Conservation (phyloP, 305 asterid genomes). For the Solanum hybrid region DNA sequence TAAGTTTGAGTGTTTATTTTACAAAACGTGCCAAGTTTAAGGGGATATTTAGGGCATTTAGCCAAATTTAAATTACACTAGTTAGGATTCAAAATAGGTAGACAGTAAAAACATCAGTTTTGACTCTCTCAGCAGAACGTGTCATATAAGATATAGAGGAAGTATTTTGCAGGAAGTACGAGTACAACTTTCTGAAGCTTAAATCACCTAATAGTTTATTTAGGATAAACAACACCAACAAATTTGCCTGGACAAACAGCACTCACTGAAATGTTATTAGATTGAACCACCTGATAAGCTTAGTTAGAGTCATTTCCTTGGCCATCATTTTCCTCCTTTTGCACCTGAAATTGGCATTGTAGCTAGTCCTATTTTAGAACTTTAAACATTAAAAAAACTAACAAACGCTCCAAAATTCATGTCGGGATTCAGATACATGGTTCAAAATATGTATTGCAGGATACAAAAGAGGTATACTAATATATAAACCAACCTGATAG, state of each 20-base stretch:
- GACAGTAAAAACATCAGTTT: not conserved
- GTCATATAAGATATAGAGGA: not conserved
- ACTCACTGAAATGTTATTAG: not conserved
- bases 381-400: not conserved
- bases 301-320: not conserved
- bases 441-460: not conserved
- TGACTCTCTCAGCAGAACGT: not conserved
- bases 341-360: not conserved
- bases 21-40: not conserved
- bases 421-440: not conserved
- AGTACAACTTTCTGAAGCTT: not conserved
- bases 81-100: not conserved
- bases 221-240: not conserved
- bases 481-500: slow-evolving; percentile 17
- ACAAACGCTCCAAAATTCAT: not conserved
- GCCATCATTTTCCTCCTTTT: not conserved
- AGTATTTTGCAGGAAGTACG: not conserved
- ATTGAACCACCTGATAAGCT: not conserved
- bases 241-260: not conserved
- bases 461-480: not conserved
- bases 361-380: not conserved
- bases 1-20: not conserved
- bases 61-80: not conserved
- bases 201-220: not conserved
- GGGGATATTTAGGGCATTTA: too few relatives aligned